Evolutionary conservation across 1,139 yeast genomes (phyloP).

Genomic region (Kodamaea sp.): DNA sequence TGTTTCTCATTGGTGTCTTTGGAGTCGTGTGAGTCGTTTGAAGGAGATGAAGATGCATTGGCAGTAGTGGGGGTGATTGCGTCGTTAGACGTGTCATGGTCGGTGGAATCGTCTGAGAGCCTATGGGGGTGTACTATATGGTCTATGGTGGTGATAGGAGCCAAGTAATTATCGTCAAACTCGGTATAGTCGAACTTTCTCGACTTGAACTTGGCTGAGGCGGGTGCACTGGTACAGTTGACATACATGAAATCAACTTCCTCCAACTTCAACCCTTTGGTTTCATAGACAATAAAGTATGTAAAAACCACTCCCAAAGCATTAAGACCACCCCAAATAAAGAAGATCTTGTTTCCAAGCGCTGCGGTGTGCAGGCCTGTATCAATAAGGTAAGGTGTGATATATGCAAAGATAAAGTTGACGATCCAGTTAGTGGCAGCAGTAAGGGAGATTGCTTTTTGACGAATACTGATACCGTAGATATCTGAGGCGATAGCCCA

Average conservation of each 20-base stretch:
- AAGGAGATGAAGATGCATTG: conserved; percentile 8
- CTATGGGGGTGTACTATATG: conserved; percentile 6
- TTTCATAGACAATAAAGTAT: conserved; percentile 44
- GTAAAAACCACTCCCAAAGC: conserved; percentile 48
- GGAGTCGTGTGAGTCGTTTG: conserved; percentile 6
- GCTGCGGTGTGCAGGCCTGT: conserved; percentile 62
- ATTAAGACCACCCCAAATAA: conserved; percentile 72
- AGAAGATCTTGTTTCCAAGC: conserved; percentile 67
- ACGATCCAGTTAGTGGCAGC: conserved; percentile 80
- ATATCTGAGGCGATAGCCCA: conserved; percentile 81
- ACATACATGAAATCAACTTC: conserved; percentile 44
- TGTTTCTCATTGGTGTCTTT: conserved; percentile 11
- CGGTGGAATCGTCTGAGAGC: conserved; percentile 15
- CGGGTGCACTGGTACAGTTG: conserved; percentile 47
- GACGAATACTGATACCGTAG: conserved; percentile 71
- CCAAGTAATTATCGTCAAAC: conserved; percentile 14
- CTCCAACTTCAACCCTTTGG: conserved; percentile 49
- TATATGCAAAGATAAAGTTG: conserved; percentile 70
- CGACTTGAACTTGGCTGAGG: conserved; percentile 41
- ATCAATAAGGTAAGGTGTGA: conserved; percentile 72
- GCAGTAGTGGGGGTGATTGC: conserved; percentile 5
- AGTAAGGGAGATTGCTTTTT: conserved; percentile 70
- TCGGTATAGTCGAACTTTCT: conserved; percentile 34
- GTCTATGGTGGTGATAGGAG: conserved; percentile 2
- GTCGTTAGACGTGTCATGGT: conserved; percentile 8